Evolutionary conservation across 352 stramenopile species (phyloP), one percentile per base, ranked within the genome.

Genomic region (Thalassiosira ordinaria): DNA sequence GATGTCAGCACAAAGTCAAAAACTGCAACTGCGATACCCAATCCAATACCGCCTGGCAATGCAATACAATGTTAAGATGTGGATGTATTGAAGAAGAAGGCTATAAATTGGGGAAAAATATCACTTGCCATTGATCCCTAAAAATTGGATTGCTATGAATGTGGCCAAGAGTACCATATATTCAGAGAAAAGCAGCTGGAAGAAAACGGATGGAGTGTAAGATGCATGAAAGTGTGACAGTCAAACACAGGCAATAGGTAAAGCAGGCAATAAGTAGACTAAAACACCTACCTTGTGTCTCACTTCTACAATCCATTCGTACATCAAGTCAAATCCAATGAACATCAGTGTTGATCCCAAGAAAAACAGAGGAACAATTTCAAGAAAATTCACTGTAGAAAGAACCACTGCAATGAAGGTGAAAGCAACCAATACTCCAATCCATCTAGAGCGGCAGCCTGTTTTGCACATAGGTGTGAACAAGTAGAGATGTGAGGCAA

Each of bases 391-490:
- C 1, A 83, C 46, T n/a, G 60, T 66, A 49, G 61, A 85, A 6
- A 79, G 67, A 24, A 93, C 63, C 9, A 93, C 65, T 27, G 84
- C 78, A 41, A 90, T 26, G 20, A 88, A 82, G 6, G 52, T 74
- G 24, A 86, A 67, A 22, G 87, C 80, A 39, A 98, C 95, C 31
- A 96, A 94, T 2, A 97, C 53, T 44, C 96, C 96, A 61, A 98
- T 96, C 52, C 96, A 90, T 14, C 95, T 89, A 22, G 93, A 97
- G 59, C 96, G 95, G 78, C 90, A 96, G n/a, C n/a, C n/a, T n/a
- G n/a, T n/a, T n/a, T n/a, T n/a, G n/a, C n/a, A n/a, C n/a, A n/a
- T n/a, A n/a, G n/a, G n/a, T n/a, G n/a, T n/a, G n/a, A n/a, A n/a
- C n/a, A n/a, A n/a, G n/a, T n/a, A n/a, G n/a, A n/a, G n/a, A n/a